Evolutionary conservation across 2,329 filamentous ascomycete species (phyloP).

Genomic region (Talaromyces sp.): DNA sequence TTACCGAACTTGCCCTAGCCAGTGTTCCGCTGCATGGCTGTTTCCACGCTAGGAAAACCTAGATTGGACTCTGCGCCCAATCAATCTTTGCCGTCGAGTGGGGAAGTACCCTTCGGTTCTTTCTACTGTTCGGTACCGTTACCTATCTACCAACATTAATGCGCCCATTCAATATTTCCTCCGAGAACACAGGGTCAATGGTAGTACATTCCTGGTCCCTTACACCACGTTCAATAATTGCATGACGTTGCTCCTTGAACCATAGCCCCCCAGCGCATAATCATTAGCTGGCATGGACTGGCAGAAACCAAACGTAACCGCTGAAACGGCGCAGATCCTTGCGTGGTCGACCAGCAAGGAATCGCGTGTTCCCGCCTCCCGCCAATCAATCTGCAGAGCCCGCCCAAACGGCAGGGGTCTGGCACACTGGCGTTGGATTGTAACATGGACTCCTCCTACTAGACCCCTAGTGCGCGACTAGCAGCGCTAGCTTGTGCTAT

Average conservation of each 20-base stretch:
- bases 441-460: neutral
- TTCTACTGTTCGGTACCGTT: neutral
- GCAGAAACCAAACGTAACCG: neutral
- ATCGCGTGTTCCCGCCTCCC: slow-evolving; percentile 1
- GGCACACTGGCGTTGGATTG: slow-evolving; percentile 1
- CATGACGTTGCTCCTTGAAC: neutral
- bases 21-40: neutral
- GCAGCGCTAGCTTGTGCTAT: neutral
- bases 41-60: neutral
- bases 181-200: neutral
- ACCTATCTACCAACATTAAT: neutral
- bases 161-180: neutral
- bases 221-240: neutral
- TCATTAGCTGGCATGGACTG: neutral
- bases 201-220: neutral
- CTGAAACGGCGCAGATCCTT: slow-evolving; percentile 8
- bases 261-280: neutral
- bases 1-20: neutral
- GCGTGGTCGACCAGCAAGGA: slow-evolving; percentile 11
- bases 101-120: neutral
- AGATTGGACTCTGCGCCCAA: neutral
- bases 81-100: neutral
- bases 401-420: slow-evolving; percentile 4
- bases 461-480: neutral
- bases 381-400: neutral